Evolutionary conservation across 495 filamentous ascomycete genomes (phyloP), one percentile per base, ranked within the genome.

Genomic region (Aspergillus avenaceus): DNA sequence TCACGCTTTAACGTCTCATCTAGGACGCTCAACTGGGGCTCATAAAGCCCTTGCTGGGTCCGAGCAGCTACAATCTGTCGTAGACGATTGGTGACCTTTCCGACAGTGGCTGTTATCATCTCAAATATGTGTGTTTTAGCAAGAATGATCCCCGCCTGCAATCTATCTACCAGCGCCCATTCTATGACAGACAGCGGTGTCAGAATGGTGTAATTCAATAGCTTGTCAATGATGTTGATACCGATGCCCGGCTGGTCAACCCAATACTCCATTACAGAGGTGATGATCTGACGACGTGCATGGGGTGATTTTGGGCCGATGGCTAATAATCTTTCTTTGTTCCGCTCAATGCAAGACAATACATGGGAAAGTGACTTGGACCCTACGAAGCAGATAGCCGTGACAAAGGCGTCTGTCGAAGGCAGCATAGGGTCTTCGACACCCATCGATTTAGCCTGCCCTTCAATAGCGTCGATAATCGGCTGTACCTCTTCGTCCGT

Each of bases 161-260:
- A 64, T 41, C 79, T 71, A 50, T 85, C 79, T 24, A 78, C 70
- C 3, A 97, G 68, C 1, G 87, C 90, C 95, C 95, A 99, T 61
- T 92, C 81, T 50, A 96, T 77, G 34, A 99, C 91, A 24, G 82
- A 82, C 27, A 79, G 66, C 0, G 93, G 93, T 8, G 82, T 86
- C 7, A 99, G 77, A 52, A 99, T 95, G 28, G 87, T 90, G 73
- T 97, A 99, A 65, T 99, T 99, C 23, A 99, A 84, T 4, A 99
- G 77, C 71, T 96, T 97, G 74, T 99, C 93, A 47, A 97, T 79
- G 58, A 99, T 91, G 58, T 86, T 87, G 59, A 97, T 85, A 25
- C 91, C 95, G 34, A 96, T 84, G 26, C 93, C 93, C 0, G 93
- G 90, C 55, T 97, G 93, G 46, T 91, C 85, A 31, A 78, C 77